phyloP scores from a whole-genome alignment of 1,284 basidiomycete genomes.

The Lignosus rhinocerotis region DNA sequence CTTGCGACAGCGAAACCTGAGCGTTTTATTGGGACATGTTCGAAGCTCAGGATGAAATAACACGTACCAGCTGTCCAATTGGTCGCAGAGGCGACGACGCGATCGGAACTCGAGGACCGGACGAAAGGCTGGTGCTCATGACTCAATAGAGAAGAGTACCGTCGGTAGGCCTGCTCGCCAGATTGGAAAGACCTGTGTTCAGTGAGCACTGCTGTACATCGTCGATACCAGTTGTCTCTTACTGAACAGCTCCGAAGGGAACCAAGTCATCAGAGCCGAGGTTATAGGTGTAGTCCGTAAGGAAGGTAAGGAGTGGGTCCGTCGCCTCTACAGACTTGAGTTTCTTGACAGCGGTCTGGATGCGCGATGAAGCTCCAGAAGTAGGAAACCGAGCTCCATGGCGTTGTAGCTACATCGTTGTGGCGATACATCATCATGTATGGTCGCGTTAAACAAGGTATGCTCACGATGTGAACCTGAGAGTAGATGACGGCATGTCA shows the following conservation, averaged over 20 bases:
- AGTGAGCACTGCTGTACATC: not conserved
- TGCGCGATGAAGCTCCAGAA: slow-evolving; percentile 42
- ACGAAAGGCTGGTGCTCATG: slow-evolving; percentile 59
- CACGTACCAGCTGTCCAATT: slow-evolving; percentile 70
- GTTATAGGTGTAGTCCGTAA: slow-evolving; percentile 59
- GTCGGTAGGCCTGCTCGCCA: slow-evolving; percentile 47
- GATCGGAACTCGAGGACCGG: slow-evolving; percentile 56
- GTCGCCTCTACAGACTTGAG: slow-evolving; percentile 45
- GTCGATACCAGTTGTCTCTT: slow-evolving; percentile 30
- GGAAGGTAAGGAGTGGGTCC: slow-evolving; percentile 57
- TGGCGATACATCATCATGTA: not conserved
- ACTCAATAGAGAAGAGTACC: slow-evolving; percentile 54
- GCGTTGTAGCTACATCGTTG: slow-evolving; percentile 65
- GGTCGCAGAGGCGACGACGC: slow-evolving; percentile 67
- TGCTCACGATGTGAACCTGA: slow-evolving; percentile 2
- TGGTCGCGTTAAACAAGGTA: not conserved
- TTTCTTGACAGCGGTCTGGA: slow-evolving; percentile 54
- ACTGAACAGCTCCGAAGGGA: slow-evolving; percentile 73
- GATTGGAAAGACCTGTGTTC: slow-evolving; percentile 45
- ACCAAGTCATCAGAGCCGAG: slow-evolving; percentile 66
- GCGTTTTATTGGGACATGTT: not conserved
- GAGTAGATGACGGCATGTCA: not conserved
- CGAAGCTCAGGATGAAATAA: not conserved
- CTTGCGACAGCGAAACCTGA: slow-evolving; percentile 52
- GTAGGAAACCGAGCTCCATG: slow-evolving; percentile 86